phyloP scores from a whole-genome alignment of 179 eudicot species.

The Silene coronaria region DNA sequence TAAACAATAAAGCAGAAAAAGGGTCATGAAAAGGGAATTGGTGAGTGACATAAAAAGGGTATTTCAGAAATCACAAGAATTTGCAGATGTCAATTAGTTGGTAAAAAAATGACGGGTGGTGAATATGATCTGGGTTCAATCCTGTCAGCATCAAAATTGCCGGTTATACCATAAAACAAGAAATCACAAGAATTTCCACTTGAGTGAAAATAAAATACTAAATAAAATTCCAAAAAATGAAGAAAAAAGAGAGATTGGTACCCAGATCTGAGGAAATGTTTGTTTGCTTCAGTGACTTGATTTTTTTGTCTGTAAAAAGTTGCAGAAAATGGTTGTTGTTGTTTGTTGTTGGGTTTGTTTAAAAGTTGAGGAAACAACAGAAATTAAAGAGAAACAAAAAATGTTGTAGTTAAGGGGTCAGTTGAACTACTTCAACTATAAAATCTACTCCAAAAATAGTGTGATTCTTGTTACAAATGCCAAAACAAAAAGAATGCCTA shows the following conservation, averaged over 20 bases:
- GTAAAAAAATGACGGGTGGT: too few species aligned
- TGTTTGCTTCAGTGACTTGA: background rate
- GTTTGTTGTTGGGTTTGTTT: slow-evolving; percentile 16
- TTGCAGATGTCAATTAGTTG: too few species aligned
- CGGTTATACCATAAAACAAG: background rate
- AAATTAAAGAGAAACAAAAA: slow-evolving; percentile 1
- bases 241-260: slow-evolving; percentile 22
- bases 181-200: slow-evolving; percentile 37
- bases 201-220: background rate
- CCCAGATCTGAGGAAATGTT: slow-evolving; percentile 39
- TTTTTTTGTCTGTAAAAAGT: background rate
- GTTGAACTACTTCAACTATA: background rate
- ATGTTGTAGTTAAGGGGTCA: background rate
- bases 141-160: too few species aligned
- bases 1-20: slow-evolving; percentile 11
- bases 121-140: too few species aligned
- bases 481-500: background rate
- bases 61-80: slow-evolving; percentile 31
- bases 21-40: slow-evolving; percentile 25
- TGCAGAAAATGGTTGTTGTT: background rate
- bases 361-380: slow-evolving; percentile 23
- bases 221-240: background rate
- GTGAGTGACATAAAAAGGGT: slow-evolving; percentile 22
- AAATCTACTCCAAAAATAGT: background rate
- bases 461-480: background rate